Evolutionary conservation across 139 green algal genomes (phyloP).

Genomic region (Tetraselmis striata): DNA sequence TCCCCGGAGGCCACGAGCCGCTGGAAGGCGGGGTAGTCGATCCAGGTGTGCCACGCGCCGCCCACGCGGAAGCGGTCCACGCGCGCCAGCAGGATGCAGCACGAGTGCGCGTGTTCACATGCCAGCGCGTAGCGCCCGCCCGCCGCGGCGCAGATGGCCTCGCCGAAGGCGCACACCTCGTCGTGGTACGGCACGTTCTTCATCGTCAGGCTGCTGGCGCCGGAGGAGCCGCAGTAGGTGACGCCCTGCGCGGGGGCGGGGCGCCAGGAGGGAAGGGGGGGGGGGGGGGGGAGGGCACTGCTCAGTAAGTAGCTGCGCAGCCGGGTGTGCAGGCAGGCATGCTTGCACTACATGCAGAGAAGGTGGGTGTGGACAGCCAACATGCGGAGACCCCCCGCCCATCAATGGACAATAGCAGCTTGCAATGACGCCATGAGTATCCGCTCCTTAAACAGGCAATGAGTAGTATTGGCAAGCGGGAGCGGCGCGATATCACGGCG

Average conservation of each 20-base stretch:
- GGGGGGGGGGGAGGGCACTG: too few relatives aligned
- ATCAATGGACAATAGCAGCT: too few relatives aligned
- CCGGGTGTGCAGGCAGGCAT: too few relatives aligned
- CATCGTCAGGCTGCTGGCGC: conserved; percentile 63
- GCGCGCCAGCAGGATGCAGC: conserved; percentile 70
- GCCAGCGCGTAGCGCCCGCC: conserved; percentile 66
- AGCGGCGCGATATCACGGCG: too few relatives aligned
- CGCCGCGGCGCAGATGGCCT: conserved; percentile 42
- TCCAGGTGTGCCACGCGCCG: conserved; percentile 76
- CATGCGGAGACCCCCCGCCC: too few relatives aligned
- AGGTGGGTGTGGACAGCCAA: too few relatives aligned
- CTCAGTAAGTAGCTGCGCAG: too few relatives aligned
- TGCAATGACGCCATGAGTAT: too few relatives aligned
- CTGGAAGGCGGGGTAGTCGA: conserved; percentile 67
- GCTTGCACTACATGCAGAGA: too few relatives aligned
- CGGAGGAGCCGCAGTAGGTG: conserved; percentile 68
- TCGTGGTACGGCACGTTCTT: conserved; percentile 77
- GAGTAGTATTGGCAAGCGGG: too few relatives aligned
- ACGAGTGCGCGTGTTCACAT: conserved; percentile 79
- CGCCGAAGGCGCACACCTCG: conserved; percentile 60
- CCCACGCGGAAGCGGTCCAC: conserved; percentile 50
- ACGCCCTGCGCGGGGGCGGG: conserved; percentile 53
- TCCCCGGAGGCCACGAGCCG: conserved; percentile 23
- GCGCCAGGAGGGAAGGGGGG: too few relatives aligned
- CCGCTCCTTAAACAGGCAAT: too few relatives aligned